These are phyloP conservation scores for Dendrocalamus sinicus DNA, from an alignment of 176 grass and related monocot species.

Conservation along the genomic window DNA sequence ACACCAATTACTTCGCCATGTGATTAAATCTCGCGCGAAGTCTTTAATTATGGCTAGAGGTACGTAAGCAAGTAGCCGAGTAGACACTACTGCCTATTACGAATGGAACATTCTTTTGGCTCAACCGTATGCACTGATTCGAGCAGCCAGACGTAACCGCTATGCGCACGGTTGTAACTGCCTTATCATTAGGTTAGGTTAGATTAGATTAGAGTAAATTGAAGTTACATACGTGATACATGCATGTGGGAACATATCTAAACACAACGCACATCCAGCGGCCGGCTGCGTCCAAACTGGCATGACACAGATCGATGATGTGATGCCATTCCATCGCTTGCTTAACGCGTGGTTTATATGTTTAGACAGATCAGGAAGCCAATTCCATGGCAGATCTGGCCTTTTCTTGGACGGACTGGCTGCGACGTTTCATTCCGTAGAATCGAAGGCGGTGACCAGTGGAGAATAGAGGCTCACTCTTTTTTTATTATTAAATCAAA, in stretches of 20 bases:
- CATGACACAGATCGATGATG: neutral
- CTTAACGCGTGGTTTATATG: constrained; percentile 3
- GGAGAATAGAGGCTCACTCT: no score
- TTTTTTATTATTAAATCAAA: no score
- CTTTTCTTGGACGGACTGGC: neutral
- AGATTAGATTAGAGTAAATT: neutral
- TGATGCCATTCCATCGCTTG: neutral
- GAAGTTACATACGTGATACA: neutral
- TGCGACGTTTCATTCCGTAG: neutral
- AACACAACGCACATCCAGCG: constrained; percentile 36
- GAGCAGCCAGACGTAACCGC: neutral
- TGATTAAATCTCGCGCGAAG: neutral
- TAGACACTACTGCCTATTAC: neutral
- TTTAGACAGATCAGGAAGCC: neutral
- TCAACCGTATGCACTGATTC: neutral
- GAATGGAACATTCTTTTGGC: neutral
- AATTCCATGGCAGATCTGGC: constrained; percentile 14
- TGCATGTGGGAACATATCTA: neutral
- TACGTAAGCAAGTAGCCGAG: neutral
- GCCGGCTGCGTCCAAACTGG: neutral
- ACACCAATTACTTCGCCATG: neutral
- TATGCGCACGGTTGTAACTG: neutral
- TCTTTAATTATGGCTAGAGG: neutral
- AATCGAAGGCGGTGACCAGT: no score
- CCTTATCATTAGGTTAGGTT: neutral